Conservation (phyloP, 2,329 filamentous ascomycete species). For the Phyllosticta ampelicida region DNA sequence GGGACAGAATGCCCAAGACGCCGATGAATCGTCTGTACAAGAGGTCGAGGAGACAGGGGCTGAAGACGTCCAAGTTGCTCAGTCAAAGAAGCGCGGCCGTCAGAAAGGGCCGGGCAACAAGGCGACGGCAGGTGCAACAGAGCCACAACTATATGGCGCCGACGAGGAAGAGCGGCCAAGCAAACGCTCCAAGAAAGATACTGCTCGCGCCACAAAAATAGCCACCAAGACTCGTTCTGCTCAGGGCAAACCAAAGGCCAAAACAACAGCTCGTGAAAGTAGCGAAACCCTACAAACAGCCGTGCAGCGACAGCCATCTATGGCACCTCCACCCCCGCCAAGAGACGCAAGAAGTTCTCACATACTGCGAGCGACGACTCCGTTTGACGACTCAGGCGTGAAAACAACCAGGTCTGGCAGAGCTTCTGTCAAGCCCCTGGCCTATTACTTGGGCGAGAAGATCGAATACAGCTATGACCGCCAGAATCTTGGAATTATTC, state of each 20-base stretch:
- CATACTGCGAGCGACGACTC: conserved; percentile 27
- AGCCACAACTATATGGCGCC: neutral
- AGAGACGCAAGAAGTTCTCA: conserved; percentile 22
- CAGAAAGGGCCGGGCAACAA: neutral
- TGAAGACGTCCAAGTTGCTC: conserved; percentile 7
- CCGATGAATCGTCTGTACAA: neutral
- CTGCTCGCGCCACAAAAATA: neutral
- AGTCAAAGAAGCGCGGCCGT: conserved; percentile 11
- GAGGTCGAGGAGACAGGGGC: neutral
- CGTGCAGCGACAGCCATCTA: neutral
- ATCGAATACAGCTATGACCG: conserved; percentile 58
- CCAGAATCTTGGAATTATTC: conserved; percentile 66
- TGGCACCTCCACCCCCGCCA: neutral
- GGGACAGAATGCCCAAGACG: conserved; percentile 2
- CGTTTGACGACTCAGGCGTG: conserved; percentile 39
- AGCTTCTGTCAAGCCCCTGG: conserved; percentile 64
- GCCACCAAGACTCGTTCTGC: conserved; percentile 11
- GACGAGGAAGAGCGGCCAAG: conserved; percentile 1
- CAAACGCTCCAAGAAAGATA: conserved; percentile 3
- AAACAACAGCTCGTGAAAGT: neutral
- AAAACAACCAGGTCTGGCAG: conserved; percentile 68
- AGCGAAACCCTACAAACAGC: neutral
- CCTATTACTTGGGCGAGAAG: conserved; percentile 79
- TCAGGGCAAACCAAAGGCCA: conserved; percentile 2
- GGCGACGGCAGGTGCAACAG: neutral